phyloP scores from a whole-genome alignment of 2,329 filamentous ascomycete species.

The Didymella lethalis region DNA sequence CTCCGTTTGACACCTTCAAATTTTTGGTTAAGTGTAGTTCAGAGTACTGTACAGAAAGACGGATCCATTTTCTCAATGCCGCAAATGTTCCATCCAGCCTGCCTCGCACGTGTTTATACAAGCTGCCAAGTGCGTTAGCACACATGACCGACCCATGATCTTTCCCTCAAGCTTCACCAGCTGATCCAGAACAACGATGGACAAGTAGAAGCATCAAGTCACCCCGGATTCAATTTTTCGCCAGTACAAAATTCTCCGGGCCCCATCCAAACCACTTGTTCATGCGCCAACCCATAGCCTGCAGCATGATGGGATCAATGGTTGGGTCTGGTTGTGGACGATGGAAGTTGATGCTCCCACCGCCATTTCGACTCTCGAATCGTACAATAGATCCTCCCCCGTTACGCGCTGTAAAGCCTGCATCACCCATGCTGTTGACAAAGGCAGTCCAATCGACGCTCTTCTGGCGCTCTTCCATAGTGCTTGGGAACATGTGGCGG shows the following conservation, averaged over 20 bases:
- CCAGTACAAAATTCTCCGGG: conserved; percentile 29
- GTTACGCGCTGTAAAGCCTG: conserved; percentile 23
- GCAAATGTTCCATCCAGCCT: neutral
- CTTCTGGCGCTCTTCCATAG: neutral
- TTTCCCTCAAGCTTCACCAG: neutral
- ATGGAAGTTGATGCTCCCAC: conserved; percentile 38
- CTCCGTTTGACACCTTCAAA: neutral
- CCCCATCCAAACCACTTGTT: conserved; percentile 42
- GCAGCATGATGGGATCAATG: conserved; percentile 40
- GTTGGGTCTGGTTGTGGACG: conserved; percentile 38
- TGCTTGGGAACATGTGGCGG: neutral
- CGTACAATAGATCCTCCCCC: conserved; percentile 28
- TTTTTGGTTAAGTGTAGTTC: neutral
- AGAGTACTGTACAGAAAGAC: neutral
- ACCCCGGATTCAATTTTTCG: neutral
- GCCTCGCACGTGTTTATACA: neutral
- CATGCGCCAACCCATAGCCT: conserved; percentile 38
- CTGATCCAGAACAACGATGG: neutral
- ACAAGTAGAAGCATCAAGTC: neutral
- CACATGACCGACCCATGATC: neutral
- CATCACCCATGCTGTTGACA: conserved; percentile 23
- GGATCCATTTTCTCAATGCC: neutral
- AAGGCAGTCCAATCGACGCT: neutral
- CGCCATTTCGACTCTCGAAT: conserved; percentile 20
- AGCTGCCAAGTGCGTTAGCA: neutral